Evolutionary conservation across 2,329 filamentous ascomycete species (phyloP).

Genomic region (Neocatenulostroma microsporum): DNA sequence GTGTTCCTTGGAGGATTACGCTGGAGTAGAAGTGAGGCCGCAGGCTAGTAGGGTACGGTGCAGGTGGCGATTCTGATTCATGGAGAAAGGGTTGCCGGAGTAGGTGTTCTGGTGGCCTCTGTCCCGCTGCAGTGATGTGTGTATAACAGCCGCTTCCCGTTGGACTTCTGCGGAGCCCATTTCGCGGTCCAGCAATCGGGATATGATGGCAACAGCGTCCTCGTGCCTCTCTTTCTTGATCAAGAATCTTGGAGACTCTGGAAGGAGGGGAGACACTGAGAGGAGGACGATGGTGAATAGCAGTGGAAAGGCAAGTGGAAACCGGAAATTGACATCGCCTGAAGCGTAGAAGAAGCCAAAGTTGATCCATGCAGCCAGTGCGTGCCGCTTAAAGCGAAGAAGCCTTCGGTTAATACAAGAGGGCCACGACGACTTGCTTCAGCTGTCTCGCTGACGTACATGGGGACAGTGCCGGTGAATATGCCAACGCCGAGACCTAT

Average conservation of each 20-base stretch:
- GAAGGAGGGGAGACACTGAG: conserved; percentile 26
- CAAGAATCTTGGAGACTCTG: conserved; percentile 22
- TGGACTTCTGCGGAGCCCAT: conserved; percentile 17
- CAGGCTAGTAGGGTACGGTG: conserved; percentile 21
- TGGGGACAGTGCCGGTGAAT: too few species aligned
- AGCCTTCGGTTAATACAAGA: too few species aligned
- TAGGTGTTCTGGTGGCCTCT: conserved; percentile 17
- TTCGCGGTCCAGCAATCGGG: conserved; percentile 16
- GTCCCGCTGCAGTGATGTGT: conserved; percentile 16
- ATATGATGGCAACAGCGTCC: conserved; percentile 23
- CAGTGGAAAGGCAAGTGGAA: too few species aligned
- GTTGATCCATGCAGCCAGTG: too few species aligned
- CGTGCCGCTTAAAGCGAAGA: too few species aligned
- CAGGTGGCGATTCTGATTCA: conserved; percentile 18
- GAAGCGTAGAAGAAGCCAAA: too few species aligned
- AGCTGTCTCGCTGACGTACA: too few species aligned
- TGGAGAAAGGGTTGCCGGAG: conserved; percentile 19
- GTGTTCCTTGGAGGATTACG: conserved; percentile 17
- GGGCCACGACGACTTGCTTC: too few species aligned
- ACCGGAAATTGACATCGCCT: too few species aligned
- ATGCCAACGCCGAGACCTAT: too few species aligned
- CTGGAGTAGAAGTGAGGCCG: conserved; percentile 21
- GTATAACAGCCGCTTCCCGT: conserved; percentile 13
- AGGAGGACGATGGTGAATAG: conserved; percentile 35
- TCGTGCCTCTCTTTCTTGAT: conserved; percentile 17